Evolutionary conservation across 2,329 filamentous ascomycete genomes (phyloP).

Genomic region (Botryotinia globosa): DNA sequence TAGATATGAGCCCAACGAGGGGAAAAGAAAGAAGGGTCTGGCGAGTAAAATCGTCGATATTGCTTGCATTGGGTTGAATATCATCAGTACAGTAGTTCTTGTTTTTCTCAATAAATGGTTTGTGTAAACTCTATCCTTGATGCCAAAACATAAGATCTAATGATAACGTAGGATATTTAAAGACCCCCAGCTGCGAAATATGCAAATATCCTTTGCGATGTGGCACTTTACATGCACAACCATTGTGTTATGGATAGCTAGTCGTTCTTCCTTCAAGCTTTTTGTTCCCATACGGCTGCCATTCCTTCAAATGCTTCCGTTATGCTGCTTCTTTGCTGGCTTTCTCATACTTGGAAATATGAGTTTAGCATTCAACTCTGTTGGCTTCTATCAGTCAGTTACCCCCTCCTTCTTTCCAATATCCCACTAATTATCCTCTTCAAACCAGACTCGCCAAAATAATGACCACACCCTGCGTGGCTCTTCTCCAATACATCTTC

Average conservation of each 20-base stretch:
- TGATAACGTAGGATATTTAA: constrained; percentile 41
- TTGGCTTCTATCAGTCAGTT: constrained; percentile 46
- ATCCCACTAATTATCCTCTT: neutral
- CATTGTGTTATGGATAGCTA: constrained; percentile 44
- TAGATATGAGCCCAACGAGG: constrained; percentile 20
- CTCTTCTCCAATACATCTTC: constrained; percentile 45
- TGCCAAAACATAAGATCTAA: constrained; percentile 1
- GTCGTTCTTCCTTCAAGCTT: constrained; percentile 43
- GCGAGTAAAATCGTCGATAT: constrained; percentile 30
- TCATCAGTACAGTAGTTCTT: constrained; percentile 43
- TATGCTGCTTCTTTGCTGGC: constrained; percentile 47
- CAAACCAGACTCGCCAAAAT: constrained; percentile 43
- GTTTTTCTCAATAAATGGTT: constrained; percentile 48
- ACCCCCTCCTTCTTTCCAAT: neutral
- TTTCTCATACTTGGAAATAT: constrained; percentile 47
- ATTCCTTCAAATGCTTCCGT: constrained; percentile 45
- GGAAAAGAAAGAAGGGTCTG: constrained; percentile 18
- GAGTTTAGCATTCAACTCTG: constrained; percentile 46
- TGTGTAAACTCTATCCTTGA: neutral
- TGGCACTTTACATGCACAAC: constrained; percentile 48
- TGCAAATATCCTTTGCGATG: constrained; percentile 48
- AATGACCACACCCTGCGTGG: constrained; percentile 48
- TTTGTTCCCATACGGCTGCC: constrained; percentile 46
- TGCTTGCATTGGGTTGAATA: constrained; percentile 44
- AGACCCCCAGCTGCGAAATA: constrained; percentile 44